A percentile compares a stretch with the other conserved stretches of the same genome.
Conservation (phyloP, 305 asterid genomes). For the Rubia tinctorum region DNA sequence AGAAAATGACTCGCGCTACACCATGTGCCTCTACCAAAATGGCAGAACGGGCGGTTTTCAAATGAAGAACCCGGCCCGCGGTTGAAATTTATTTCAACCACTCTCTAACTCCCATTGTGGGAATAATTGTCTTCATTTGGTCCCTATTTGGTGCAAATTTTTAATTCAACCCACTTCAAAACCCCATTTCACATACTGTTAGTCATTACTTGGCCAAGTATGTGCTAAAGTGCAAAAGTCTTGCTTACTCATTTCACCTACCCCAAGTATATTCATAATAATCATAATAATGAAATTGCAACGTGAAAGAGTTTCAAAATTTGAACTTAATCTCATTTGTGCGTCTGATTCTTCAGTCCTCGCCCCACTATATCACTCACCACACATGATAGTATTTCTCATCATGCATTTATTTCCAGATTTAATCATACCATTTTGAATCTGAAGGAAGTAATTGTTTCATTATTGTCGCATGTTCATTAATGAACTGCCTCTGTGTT, state of each 20-base stretch:
- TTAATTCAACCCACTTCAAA: too few relatives aligned
- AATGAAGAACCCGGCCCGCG: too few relatives aligned
- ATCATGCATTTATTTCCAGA: conserved; percentile 21
- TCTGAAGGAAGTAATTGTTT: conserved; percentile 4
- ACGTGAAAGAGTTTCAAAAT: conserved; percentile 44
- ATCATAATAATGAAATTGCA: too few relatives aligned
- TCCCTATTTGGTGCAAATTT: too few relatives aligned
- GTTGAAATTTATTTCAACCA: too few relatives aligned
- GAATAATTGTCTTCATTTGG: too few relatives aligned
- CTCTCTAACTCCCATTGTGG: too few relatives aligned
- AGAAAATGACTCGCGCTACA: too few relatives aligned
- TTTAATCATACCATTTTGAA: conserved; percentile 39
- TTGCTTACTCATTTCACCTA: conserved; percentile 30
- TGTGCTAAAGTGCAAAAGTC: conserved; percentile 29
- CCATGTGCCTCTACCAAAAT: too few relatives aligned
- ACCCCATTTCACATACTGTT: too few relatives aligned
- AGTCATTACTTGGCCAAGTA: conserved; percentile 38
- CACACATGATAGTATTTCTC: conserved; percentile 27
- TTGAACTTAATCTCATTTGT: conserved; percentile 32
- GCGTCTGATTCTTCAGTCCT: not conserved
- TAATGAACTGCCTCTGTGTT: not conserved
- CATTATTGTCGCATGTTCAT: not conserved
- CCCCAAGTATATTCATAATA: conserved; percentile 13
- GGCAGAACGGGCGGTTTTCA: too few relatives aligned
- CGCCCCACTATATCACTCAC: conserved; percentile 26